A percentile compares a stretch with the other conserved stretches of the same genome.
Evolutionary conservation across 352 stramenopile species (phyloP).

Genomic region (Pythium monospermum): DNA sequence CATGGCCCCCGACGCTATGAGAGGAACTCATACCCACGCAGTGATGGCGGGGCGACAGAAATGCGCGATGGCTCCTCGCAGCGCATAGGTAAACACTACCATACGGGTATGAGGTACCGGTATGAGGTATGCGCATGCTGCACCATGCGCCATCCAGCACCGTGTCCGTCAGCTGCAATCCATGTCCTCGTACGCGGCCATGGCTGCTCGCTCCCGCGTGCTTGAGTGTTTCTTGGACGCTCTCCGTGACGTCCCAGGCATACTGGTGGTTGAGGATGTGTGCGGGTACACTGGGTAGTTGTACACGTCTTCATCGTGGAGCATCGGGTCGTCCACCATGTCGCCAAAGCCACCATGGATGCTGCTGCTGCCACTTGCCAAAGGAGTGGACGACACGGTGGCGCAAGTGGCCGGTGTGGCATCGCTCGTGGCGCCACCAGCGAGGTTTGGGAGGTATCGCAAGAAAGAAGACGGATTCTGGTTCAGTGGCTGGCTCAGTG

Average conservation of each 20-base stretch:
- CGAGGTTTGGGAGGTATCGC: slow-evolving; percentile 20
- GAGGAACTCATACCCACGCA: too few species aligned
- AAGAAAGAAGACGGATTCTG: slow-evolving; percentile 11
- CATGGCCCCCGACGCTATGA: too few species aligned
- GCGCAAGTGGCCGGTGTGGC: not conserved
- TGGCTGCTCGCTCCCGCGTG: slow-evolving; percentile 27
- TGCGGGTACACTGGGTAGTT: slow-evolving; percentile 54
- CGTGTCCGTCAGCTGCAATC: slow-evolving; percentile 57
- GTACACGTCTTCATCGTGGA: slow-evolving; percentile 37
- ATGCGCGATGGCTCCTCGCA: too few species aligned
- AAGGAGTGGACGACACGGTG: not conserved
- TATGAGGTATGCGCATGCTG: too few species aligned
- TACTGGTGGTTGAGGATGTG: slow-evolving; percentile 4
- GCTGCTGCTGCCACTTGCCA: not conserved
- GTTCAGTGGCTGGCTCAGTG: slow-evolving; percentile 18
- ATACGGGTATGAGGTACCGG: too few species aligned
- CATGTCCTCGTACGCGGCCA: slow-evolving; percentile 35
- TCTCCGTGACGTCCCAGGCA: slow-evolving; percentile 28
- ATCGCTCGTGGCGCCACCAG: not conserved
- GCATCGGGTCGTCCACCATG: slow-evolving; percentile 15
- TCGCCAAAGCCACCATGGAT: slow-evolving; percentile 2
- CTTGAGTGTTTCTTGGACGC: slow-evolving; percentile 43
- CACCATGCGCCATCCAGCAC: too few species aligned
- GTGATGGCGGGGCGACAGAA: too few species aligned
- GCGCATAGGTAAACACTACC: too few species aligned